Evolutionary conservation across 345 rosid species (phyloP).

Genomic region (Melaleuca quinquenervia): DNA sequence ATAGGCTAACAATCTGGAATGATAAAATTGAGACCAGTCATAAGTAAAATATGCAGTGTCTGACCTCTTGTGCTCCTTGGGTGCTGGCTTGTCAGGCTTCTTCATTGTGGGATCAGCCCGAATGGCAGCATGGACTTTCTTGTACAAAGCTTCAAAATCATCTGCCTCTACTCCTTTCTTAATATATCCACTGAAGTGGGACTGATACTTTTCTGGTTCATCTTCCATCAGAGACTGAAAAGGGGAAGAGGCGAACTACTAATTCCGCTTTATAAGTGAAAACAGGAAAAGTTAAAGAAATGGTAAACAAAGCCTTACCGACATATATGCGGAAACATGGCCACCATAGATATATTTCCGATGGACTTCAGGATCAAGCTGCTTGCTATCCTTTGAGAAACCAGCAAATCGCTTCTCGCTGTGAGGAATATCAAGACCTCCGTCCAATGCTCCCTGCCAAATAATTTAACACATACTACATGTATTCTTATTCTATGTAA

Average conservation of each 20-base stretch:
- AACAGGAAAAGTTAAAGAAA: not conserved
- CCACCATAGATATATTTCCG: constrained; percentile 72
- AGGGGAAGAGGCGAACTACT: not conserved
- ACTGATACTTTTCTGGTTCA: constrained; percentile 61
- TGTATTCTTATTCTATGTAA: not conserved
- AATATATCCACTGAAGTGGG: constrained; percentile 54
- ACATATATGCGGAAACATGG: constrained; percentile 70
- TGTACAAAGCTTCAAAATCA: constrained; percentile 45
- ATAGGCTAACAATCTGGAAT: not conserved
- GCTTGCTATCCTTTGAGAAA: constrained; percentile 50
- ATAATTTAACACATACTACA: not conserved
- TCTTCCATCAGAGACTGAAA: constrained; percentile 50
- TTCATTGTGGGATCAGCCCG: constrained; percentile 54
- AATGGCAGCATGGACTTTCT: constrained; percentile 67
- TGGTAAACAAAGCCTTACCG: constrained; percentile 14
- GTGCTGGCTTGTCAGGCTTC: constrained; percentile 40
- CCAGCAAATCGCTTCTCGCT: constrained; percentile 90
- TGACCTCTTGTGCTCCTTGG: constrained; percentile 55
- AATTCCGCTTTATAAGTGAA: not conserved
- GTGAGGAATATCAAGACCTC: constrained; percentile 84
- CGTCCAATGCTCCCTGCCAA: constrained; percentile 71
- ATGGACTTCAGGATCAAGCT: constrained; percentile 73
- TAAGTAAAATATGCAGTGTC: not conserved
- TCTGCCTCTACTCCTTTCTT: constrained; percentile 58
- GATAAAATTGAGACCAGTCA: not conserved